Conservation (phyloP, 2,329 filamentous ascomycete genomes). For the Teratosphaeriaceae sp. region DNA sequence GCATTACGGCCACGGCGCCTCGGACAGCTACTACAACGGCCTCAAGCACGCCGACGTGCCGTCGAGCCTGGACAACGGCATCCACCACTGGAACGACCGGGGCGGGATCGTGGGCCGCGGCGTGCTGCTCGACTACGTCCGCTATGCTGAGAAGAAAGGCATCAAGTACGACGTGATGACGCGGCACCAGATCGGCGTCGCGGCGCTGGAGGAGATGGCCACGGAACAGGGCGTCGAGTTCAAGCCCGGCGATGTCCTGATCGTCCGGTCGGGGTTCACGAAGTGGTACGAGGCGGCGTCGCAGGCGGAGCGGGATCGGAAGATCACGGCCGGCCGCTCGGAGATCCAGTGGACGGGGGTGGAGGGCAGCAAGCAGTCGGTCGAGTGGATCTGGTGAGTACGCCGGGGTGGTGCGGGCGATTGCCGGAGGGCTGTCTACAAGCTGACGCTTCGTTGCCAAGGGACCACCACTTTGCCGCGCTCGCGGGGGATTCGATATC, state of each 20-base stretch:
- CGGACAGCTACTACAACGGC: conserved; percentile 21
- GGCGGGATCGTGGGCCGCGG: conserved; percentile 49
- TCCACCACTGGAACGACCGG: conserved; percentile 43
- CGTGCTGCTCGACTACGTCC: conserved; percentile 47
- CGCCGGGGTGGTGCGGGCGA: too few relatives aligned
- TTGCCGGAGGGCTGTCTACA: too few relatives aligned
- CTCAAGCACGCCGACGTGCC: conserved; percentile 16
- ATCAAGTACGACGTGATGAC: conserved; percentile 48
- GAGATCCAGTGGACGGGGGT: conserved; percentile 26
- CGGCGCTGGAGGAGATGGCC: conserved; percentile 33
- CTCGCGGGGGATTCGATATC: conserved; percentile 30
- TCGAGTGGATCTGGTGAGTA: conserved; percentile 53
- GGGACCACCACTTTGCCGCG: conserved; percentile 28
- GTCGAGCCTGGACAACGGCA: conserved; percentile 11
- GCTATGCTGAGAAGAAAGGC: conserved; percentile 37
- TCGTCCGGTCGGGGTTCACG: conserved; percentile 46
- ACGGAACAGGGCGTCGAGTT: conserved; percentile 25
- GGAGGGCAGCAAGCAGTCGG: conserved; percentile 41
- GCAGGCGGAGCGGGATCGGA: not conserved
- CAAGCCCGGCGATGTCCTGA: conserved; percentile 47
- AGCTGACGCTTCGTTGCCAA: too few relatives aligned
- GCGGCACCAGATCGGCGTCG: conserved; percentile 37
- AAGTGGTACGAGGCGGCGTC: conserved; percentile 10
- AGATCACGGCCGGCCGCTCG: not conserved
- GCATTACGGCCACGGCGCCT: conserved; percentile 36